Percentiles rank a stretch among this genome's conserved stretches.
Evolutionary conservation across 2,329 filamentous ascomycete species (phyloP).

Genomic region (Ilyonectria robusta): DNA sequence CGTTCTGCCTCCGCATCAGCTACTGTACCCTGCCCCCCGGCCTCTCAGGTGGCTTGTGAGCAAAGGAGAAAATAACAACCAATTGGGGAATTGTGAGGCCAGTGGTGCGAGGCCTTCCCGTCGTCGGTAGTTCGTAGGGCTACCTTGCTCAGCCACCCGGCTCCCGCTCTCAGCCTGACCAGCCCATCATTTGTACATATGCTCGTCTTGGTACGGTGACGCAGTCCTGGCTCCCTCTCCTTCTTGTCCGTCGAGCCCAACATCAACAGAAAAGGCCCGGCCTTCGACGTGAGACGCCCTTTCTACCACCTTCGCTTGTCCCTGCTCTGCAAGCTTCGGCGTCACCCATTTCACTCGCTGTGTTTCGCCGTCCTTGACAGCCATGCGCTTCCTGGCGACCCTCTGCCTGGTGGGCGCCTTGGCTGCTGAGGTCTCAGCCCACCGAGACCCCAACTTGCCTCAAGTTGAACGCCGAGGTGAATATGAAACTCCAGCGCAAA

Average conservation of each 20-base stretch:
- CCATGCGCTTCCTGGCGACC: conserved; percentile 43
- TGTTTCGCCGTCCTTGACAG: conserved; percentile 20
- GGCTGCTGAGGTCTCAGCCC: conserved; percentile 33
- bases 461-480: conserved; percentile 7
- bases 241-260: conserved; percentile 25
- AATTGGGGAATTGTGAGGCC: conserved; percentile 31
- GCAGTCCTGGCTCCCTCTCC: conserved; percentile 1
- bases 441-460: conserved; percentile 25
- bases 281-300: conserved; percentile 28
- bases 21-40: conserved; percentile 21
- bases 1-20: conserved; percentile 26
- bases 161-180: conserved; percentile 29
- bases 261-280: conserved; percentile 19
- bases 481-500: not conserved
- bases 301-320: conserved; percentile 39
- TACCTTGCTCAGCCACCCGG: conserved; percentile 43
- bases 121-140: conserved; percentile 39
- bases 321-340: conserved; percentile 18
- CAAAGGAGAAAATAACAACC: conserved; percentile 32
- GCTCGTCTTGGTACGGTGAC: conserved; percentile 25
- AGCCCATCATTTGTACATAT: conserved; percentile 38
- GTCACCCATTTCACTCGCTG: conserved; percentile 30
- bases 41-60: conserved; percentile 36
- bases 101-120: conserved; percentile 28
- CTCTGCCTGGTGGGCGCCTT: conserved; percentile 40